These are phyloP conservation scores for Zygosaccharomyces pseudobailii DNA, from an alignment of 1,139 yeast genomes.

Conservation along the genomic window DNA sequence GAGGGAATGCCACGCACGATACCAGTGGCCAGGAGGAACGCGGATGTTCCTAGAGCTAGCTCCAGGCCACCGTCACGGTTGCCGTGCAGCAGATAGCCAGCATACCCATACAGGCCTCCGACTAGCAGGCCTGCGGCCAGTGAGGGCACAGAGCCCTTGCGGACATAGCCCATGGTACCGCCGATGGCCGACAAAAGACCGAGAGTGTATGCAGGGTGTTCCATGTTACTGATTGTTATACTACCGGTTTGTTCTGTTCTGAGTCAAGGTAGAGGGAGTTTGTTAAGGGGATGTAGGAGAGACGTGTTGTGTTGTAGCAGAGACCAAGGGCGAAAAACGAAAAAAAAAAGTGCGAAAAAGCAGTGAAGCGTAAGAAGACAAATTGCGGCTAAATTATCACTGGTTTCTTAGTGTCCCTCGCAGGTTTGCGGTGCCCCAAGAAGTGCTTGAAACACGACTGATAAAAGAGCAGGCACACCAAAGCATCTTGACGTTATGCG, in stretches of 20 bases:
- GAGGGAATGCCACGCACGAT: conserved; percentile 60
- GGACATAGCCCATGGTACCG: conserved; percentile 62
- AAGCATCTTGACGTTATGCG: not conserved
- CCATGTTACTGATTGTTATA: conserved; percentile 36
- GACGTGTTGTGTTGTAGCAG: too few species aligned
- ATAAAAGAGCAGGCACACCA: too few species aligned
- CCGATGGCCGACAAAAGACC: conserved; percentile 73
- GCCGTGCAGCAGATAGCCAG: conserved; percentile 70
- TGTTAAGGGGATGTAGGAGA: not conserved
- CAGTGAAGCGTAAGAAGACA: not conserved
- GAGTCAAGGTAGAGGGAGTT: not conserved
- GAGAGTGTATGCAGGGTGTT: conserved; percentile 74
- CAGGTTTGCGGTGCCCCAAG: not conserved
- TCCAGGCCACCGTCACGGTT: conserved; percentile 80
- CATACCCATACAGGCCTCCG: conserved; percentile 63
- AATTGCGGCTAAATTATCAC: not conserved
- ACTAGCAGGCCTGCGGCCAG: conserved; percentile 71
- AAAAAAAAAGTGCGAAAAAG: not conserved
- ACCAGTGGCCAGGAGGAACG: conserved; percentile 63
- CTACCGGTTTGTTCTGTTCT: too few species aligned
- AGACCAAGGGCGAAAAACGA: not conserved
- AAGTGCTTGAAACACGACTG: too few species aligned
- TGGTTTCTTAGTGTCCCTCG: not conserved
- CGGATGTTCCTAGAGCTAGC: conserved; percentile 68
- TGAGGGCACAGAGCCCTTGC: conserved; percentile 68